Percentiles rank a stretch among this genome's conserved stretches.
These are phyloP conservation scores for Biscogniauxia mediterranea DNA, from an alignment of 2,329 filamentous ascomycete genomes.

Conservation along the genomic window DNA sequence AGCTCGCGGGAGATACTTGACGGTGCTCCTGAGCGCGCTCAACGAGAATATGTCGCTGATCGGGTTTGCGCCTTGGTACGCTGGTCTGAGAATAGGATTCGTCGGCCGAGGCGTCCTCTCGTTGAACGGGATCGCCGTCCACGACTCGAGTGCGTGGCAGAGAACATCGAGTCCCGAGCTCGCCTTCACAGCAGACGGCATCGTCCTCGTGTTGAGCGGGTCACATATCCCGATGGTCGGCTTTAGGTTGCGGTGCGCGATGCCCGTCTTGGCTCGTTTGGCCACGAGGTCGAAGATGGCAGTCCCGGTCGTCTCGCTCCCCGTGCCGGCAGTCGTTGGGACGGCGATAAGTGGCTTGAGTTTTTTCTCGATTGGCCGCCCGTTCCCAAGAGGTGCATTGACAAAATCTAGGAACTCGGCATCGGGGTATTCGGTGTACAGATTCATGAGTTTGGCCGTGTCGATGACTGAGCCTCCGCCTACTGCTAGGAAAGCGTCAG, in stretches of 20 bases:
- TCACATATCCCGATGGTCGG: conserved; percentile 86
- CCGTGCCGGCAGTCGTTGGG: conserved; percentile 82
- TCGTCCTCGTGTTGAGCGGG: conserved; percentile 88
- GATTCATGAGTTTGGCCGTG: conserved; percentile 97
- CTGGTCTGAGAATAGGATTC: conserved; percentile 87
- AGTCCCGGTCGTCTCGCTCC: conserved; percentile 93
- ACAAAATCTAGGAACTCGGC: conserved; percentile 97
- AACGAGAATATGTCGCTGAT: conserved; percentile 97
- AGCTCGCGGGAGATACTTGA: conserved; percentile 89
- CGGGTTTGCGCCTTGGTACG: conserved; percentile 96
- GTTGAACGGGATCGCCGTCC: conserved; percentile 94
- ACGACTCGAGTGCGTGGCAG: conserved; percentile 92
- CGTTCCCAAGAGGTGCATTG: conserved; percentile 88
- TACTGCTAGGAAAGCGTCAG: conserved; percentile 91
- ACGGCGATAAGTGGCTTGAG: conserved; percentile 78
- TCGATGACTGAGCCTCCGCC: conserved; percentile 94
- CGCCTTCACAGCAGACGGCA: conserved; percentile 92
- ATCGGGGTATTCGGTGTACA: conserved; percentile 87
- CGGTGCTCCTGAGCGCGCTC: conserved; percentile 75
- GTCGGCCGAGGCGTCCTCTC: conserved; percentile 79
- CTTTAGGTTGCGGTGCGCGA: conserved; percentile 93
- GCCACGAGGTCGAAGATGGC: conserved; percentile 95
- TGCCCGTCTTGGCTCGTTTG: conserved; percentile 89
- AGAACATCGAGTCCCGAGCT: conserved; percentile 91
- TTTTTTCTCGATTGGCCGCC: conserved; percentile 68